A percentile compares a stretch with the other conserved stretches of the same genome.
These are phyloP conservation scores for Clonostachys chloroleuca DNA, from an alignment of 2,329 filamentous ascomycete species.

Conservation along the genomic window DNA sequence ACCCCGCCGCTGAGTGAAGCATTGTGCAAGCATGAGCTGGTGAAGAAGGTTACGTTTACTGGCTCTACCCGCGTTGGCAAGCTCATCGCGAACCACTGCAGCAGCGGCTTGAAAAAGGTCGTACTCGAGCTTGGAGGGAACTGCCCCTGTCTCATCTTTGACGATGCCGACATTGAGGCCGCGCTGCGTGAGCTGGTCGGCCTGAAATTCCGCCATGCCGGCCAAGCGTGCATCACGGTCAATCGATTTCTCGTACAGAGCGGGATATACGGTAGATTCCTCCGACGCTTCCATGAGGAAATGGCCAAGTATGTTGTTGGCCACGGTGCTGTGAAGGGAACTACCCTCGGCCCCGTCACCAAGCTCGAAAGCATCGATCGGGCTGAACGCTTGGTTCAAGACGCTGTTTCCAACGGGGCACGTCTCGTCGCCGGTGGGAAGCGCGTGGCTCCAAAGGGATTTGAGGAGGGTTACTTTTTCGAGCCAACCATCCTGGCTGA, in stretches of 20 bases:
- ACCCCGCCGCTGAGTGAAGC: conserved; percentile 63
- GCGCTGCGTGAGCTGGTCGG: conserved; percentile 48
- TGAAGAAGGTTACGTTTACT: conserved; percentile 75
- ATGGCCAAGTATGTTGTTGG: conserved; percentile 29
- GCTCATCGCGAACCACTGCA: conserved; percentile 51
- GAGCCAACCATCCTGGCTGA: conserved; percentile 64
- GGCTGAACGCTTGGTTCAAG: conserved; percentile 53
- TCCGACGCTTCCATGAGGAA: conserved; percentile 1
- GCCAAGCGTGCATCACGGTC: conserved; percentile 53
- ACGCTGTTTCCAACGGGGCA: conserved; percentile 61
- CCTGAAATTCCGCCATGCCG: conserved; percentile 44
- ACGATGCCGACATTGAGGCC: conserved; percentile 59
- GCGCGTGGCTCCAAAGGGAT: conserved; percentile 46
- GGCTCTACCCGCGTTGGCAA: conserved; percentile 68
- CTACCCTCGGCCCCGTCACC: conserved; percentile 61
- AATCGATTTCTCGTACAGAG: conserved; percentile 49
- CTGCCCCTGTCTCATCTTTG: conserved; percentile 59
- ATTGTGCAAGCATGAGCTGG: conserved; percentile 61
- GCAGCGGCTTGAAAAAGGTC: conserved; percentile 50
- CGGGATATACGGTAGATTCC: conserved; percentile 2
- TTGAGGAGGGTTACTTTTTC: conserved; percentile 58
- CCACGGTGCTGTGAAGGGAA: conserved; percentile 46
- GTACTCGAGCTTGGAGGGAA: conserved; percentile 67
- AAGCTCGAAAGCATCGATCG: conserved; percentile 43
- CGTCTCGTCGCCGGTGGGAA: conserved; percentile 59